phyloP scores from a whole-genome alignment of 306 rosid genomes.

The Erythrophleum fordii region DNA sequence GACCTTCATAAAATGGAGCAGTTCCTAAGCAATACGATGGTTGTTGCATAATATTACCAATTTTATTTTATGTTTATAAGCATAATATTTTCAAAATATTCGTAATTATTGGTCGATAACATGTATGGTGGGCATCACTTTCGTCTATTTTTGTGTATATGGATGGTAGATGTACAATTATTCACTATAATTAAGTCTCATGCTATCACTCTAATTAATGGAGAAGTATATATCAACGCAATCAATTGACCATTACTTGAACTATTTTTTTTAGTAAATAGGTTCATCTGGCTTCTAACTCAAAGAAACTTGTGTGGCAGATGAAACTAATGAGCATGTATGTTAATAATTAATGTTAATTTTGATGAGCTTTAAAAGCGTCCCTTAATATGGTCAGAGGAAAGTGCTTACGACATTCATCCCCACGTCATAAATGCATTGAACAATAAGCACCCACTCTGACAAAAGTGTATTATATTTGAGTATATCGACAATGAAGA shows the following conservation, averaged over 20 bases:
- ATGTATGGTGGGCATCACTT: neutral
- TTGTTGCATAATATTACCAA: constrained; percentile 45
- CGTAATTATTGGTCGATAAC: neutral
- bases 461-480: neutral
- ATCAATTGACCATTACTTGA: constrained; percentile 22
- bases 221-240: neutral
- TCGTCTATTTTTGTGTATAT: neutral
- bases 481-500: neutral
- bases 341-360: constrained; percentile 19
- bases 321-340: constrained; percentile 32
- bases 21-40: constrained; percentile 44
- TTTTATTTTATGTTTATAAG: neutral
- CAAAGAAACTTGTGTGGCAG: constrained; percentile 25
- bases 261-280: constrained; percentile 8
- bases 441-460: neutral
- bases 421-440: constrained; percentile 18
- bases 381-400: neutral
- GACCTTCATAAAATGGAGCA: constrained; percentile 41
- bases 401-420: constrained; percentile 6
- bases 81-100: constrained; percentile 1
- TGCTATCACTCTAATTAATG: neutral
- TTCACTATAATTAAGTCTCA: neutral
- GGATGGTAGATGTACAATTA: neutral
- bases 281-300: constrained; percentile 34
- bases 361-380: constrained; percentile 28